Evolutionary conservation across 768 basidiomycete genomes (phyloP).

Genomic region (Rhizopogon rudus): DNA sequence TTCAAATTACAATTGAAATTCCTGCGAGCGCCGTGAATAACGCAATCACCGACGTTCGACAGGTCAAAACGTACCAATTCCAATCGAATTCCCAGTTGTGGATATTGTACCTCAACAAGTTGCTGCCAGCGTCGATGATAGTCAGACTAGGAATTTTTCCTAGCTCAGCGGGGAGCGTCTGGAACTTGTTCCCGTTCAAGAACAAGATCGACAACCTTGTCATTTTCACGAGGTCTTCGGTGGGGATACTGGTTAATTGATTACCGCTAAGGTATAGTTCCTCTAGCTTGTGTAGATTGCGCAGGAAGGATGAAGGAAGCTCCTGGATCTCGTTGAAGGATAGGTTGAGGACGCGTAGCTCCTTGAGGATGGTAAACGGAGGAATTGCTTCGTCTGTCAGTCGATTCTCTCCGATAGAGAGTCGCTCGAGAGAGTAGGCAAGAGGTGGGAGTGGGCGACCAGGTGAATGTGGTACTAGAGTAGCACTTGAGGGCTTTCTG

Average conservation of each 20-base stretch:
- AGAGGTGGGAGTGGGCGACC: slow-evolving; percentile 46
- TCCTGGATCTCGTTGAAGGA: slow-evolving; percentile 95
- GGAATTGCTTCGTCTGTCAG: slow-evolving; percentile 77
- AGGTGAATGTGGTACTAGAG: slow-evolving; percentile 20
- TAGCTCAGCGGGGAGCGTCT: slow-evolving; percentile 88
- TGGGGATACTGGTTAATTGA: slow-evolving; percentile 82
- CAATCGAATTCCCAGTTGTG: slow-evolving; percentile 99
- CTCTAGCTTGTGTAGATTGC: slow-evolving; percentile 63
- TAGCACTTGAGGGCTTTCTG: slow-evolving; percentile 30
- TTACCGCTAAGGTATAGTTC: slow-evolving; percentile 96
- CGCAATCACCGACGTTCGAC: not conserved
- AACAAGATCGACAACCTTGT: slow-evolving; percentile 69
- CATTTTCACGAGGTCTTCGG: slow-evolving; percentile 78
- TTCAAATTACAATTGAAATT: slow-evolving; percentile 92
- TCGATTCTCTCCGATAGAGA: slow-evolving; percentile 89
- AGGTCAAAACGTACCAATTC: slow-evolving; percentile 72
- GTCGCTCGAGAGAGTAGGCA: slow-evolving; percentile 63
- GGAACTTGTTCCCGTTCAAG: slow-evolving; percentile 90
- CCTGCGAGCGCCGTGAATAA: slow-evolving; percentile 40
- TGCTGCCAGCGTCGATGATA: slow-evolving; percentile 90
- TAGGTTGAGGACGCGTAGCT: slow-evolving; percentile 80
- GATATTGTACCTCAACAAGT: slow-evolving; percentile 93
- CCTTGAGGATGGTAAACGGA: slow-evolving; percentile 68
- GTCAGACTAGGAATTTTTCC: slow-evolving; percentile 74
- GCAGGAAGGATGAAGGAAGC: slow-evolving; percentile 73